phyloP scores from a whole-genome alignment of 352 stramenopile genomes.

The Pythium chondricola region DNA sequence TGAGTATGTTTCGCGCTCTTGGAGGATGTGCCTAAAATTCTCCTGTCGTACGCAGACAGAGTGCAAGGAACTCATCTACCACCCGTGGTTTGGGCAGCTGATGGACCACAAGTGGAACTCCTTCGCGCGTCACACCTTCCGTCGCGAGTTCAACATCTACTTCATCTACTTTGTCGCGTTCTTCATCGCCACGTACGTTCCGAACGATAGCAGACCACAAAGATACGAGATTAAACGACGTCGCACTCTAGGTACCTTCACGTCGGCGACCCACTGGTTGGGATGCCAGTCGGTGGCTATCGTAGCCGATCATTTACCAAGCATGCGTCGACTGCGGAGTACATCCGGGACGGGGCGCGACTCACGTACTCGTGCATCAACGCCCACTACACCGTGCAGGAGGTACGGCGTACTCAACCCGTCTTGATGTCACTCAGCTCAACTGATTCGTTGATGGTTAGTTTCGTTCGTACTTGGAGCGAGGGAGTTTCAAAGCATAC shows the following conservation, averaged over 20 bases:
- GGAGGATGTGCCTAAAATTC: not conserved
- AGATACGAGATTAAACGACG: not conserved
- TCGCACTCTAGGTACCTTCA: conserved; percentile 47
- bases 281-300: conserved; percentile 71
- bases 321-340: conserved; percentile 35
- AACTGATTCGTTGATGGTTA: conserved; percentile 1
- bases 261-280: conserved; percentile 57
- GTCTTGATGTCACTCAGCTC: not conserved
- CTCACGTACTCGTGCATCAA: conserved; percentile 65
- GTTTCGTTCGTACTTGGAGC: conserved; percentile 41
- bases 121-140: conserved; percentile 61
- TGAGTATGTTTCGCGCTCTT: not conserved
- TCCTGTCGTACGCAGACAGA: conserved; percentile 40
- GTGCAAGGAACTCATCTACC: conserved; percentile 69
- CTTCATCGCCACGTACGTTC: conserved; percentile 61
- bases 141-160: conserved; percentile 71
- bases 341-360: conserved; percentile 44
- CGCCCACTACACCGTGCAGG: conserved; percentile 53
- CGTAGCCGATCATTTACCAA: conserved; percentile 44
- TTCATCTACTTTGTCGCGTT: conserved; percentile 68
- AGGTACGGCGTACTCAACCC: conserved; percentile 25
- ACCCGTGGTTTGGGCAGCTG: conserved; percentile 69
- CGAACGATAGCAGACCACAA: not conserved
- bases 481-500: conserved; percentile 49
- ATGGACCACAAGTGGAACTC: conserved; percentile 84